A percentile compares a stretch with the other conserved stretches of the same genome.
Evolutionary conservation across 257 asterid species (phyloP).

Genomic region (Thymus quinquecostatus): DNA sequence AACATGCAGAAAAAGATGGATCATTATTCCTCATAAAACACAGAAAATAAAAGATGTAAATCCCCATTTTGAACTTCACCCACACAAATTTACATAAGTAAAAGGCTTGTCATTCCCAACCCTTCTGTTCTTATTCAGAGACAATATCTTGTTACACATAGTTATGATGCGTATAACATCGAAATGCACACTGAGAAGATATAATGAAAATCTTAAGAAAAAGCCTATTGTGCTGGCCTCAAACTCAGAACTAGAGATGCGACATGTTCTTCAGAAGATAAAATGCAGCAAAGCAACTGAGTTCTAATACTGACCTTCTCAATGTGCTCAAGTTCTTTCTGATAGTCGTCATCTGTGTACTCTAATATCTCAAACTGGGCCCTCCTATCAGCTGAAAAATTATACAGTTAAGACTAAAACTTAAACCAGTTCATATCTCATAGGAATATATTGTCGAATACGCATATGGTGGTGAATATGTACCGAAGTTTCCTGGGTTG

Average conservation of each 20-base stretch:
- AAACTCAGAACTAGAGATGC: not conserved
- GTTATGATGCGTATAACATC: not conserved
- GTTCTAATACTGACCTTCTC: conserved; percentile 65
- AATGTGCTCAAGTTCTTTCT: conserved; percentile 95
- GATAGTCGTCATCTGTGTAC: conserved; percentile 96
- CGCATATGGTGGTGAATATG: conserved; percentile 29
- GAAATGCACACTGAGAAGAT: not conserved
- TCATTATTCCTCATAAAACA: not conserved
- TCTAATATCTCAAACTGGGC: conserved; percentile 95
- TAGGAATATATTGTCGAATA: not conserved
- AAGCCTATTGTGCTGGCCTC: no score
- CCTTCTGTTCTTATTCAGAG: not conserved
- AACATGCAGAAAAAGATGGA: conserved; percentile 11
- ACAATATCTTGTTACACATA: not conserved
- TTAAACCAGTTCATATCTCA: not conserved
- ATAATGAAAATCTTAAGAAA: not conserved
- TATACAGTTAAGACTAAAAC: conserved; percentile 26
- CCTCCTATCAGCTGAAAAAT: conserved; percentile 90
- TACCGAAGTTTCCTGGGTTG: conserved; percentile 99
- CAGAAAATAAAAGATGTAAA: not conserved
- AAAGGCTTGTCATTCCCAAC: not conserved
- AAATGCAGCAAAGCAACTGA: conserved; percentile 13
- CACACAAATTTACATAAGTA: not conserved
- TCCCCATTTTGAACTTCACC: not conserved
- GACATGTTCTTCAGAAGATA: not conserved